These are phyloP conservation scores for Conticribra weissflogii DNA, from an alignment of 108 stramenopile genomes.

Conservation along the genomic window DNA sequence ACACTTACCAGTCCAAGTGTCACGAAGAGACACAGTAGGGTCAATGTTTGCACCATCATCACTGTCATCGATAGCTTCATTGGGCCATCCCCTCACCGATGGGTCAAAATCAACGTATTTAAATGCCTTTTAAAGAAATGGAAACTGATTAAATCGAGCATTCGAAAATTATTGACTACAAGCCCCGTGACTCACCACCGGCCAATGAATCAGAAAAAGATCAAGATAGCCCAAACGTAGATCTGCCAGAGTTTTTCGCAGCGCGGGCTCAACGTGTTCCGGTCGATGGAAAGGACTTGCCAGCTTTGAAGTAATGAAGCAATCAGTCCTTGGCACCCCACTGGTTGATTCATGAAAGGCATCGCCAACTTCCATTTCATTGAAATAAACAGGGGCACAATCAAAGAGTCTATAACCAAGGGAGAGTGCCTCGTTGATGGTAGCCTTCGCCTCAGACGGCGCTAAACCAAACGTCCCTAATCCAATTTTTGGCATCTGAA, in stretches of 20 bases:
- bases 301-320: conserved; percentile 87
- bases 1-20: conserved; percentile 42
- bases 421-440: conserved; percentile 45
- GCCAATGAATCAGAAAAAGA: conserved; percentile 91
- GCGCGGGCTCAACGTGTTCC: conserved; percentile 56
- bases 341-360: conserved; percentile 52
- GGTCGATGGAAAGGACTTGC: conserved; percentile 79
- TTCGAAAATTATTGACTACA: neutral
- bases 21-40: conserved; percentile 57
- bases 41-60: conserved; percentile 67
- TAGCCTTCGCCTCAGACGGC: conserved; percentile 6
- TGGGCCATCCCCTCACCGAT: conserved; percentile 64
- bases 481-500: conserved; percentile 11
- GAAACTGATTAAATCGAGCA: neutral
- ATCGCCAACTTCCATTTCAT: conserved; percentile 76
- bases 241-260: conserved; percentile 76
- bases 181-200: conserved; percentile 36
- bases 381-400: conserved; percentile 80
- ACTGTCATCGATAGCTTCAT: conserved; percentile 82
- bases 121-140: conserved; percentile 49
- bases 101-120: conserved; percentile 74
- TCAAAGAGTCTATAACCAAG: conserved; percentile 73
- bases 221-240: conserved; percentile 88
- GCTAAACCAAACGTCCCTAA: conserved; percentile 18
- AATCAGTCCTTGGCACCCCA: conserved; percentile 58